Evolutionary conservation across 2,329 filamentous ascomycete species (phyloP).

Genomic region (Fusarium hostae): DNA sequence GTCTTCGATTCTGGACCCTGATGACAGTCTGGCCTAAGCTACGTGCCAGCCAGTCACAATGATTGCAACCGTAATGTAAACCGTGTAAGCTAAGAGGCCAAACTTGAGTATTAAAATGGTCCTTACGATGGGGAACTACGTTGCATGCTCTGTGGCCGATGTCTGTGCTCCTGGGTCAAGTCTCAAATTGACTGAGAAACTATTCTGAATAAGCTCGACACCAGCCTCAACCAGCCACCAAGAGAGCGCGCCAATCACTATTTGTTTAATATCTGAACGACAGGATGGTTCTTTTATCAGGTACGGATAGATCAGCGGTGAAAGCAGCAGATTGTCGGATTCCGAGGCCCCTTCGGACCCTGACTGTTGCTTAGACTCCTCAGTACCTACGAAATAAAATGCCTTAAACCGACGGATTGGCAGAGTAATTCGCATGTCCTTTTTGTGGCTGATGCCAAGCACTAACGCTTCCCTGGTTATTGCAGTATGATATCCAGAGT

Average conservation of each 20-base stretch:
- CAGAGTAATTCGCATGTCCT: neutral
- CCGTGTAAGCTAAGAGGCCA: conserved; percentile 35
- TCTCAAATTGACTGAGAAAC: neutral
- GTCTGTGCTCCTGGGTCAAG: conserved; percentile 20
- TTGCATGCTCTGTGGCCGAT: neutral
- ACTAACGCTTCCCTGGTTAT: neutral
- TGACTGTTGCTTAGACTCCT: neutral
- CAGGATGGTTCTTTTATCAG: neutral
- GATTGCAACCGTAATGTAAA: conserved; percentile 12
- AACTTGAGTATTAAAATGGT: conserved; percentile 7
- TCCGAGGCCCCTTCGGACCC: neutral
- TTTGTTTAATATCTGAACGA: neutral
- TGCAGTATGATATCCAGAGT: neutral
- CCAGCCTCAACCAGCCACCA: conserved; percentile 11
- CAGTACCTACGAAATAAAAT: neutral
- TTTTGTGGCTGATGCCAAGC: neutral
- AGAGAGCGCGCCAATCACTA: neutral
- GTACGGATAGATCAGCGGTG: conserved; percentile 15
- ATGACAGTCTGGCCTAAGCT: conserved; percentile 4
- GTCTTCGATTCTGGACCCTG: conserved; percentile 3
- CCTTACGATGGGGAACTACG: conserved; percentile 3
- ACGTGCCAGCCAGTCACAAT: conserved; percentile 13
- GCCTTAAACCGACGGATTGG: neutral
- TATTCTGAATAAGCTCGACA: neutral
- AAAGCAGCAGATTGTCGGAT: neutral